Base-by-base conservation (phyloP, 306 rosid genomes). In the Hippophae gyantsensis region DNA sequence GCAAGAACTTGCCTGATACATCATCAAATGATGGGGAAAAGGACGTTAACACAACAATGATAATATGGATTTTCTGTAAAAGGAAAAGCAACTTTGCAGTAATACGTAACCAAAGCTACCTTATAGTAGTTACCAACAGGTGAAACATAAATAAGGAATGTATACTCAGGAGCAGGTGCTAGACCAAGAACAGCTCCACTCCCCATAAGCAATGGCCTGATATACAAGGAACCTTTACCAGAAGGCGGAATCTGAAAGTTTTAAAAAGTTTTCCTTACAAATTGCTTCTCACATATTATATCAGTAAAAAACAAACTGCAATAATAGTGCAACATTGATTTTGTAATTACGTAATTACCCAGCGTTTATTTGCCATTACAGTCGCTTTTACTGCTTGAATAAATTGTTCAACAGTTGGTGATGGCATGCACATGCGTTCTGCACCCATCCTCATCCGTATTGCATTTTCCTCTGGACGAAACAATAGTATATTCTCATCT, bases 41-140 rank as follows among this genome's bases (percentile, higher is more conserved):
- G 58, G n/a, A 12, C 23, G 61, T 26, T 63, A 58, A 56, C 61
- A 43, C 23, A 47, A 7, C 59, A 56, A 54, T 41, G 57, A 48
- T 63, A 51, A 54, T 60, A 57, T 27, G 42, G 9, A 12, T 61
- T 49, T 52, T 42, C 11, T 14, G 38, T 32, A 32, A 57, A 54
- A 8, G 52, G 52, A 42, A 56, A 72, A 52, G 48, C 7, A n/a
- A n/a, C 10, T 53, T 5, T 7, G 56, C 44, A 62, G 59, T 38
- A 65, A n/a, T 52, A 10, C 10, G 43, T 26, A 61, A 57, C 18
- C 18, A 46, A 32, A 41, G 14, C 61, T 8, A 85, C 99, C 99
- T 92, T 88, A 72, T 87, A 92, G 82, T 92, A 92, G 78, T 88
- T 92, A 65, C 99, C 99, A 56, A 92, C 99, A 27, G 99, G 96